Evolutionary conservation across 768 basidiomycete genomes (phyloP).

Genomic region (Hydnum rufescens): DNA sequence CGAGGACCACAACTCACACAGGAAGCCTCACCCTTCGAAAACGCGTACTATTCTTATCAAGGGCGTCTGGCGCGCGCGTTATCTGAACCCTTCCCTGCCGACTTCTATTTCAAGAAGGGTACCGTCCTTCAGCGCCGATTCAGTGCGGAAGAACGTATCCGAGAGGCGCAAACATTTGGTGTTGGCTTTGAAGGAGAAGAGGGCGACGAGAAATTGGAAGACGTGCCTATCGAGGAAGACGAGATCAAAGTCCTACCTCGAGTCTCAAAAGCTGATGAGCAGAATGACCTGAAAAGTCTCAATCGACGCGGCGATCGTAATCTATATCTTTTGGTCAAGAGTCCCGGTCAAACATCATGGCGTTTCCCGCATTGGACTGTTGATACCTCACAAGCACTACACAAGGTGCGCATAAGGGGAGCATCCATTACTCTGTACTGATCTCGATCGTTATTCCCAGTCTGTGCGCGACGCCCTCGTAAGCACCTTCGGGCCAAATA

Average conservation of each 20-base stretch:
- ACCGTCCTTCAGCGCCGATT: constrained; percentile 70
- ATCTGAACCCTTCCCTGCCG: constrained; percentile 69
- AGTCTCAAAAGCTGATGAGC: constrained; percentile 37
- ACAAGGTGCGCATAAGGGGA: constrained; percentile 47
- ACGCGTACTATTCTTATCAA: constrained; percentile 69
- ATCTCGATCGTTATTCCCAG: no score
- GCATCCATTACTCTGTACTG: no score
- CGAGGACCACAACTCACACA: constrained; percentile 20
- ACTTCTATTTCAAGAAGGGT: constrained; percentile 89
- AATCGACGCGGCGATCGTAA: constrained; percentile 73
- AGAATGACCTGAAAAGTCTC: constrained; percentile 46
- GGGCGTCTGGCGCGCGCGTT: constrained; percentile 64
- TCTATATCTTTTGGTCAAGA: constrained; percentile 65
- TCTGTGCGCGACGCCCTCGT: constrained; percentile 54
- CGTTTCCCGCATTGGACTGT: constrained; percentile 56
- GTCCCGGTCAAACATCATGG: constrained; percentile 37
- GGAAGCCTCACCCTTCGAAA: constrained; percentile 43
- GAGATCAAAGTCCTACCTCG: constrained; percentile 26
- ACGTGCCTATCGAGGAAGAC: constrained; percentile 32
- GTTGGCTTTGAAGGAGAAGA: constrained; percentile 26
- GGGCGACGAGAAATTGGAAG: constrained; percentile 27
- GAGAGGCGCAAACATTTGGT: constrained; percentile 61
- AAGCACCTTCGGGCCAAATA: constrained; percentile 52
- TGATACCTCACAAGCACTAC: constrained; percentile 46
- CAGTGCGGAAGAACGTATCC: constrained; percentile 47